Conservation (phyloP, 371 early-diverging fungal genomes). For the Mortierella sp. region DNA sequence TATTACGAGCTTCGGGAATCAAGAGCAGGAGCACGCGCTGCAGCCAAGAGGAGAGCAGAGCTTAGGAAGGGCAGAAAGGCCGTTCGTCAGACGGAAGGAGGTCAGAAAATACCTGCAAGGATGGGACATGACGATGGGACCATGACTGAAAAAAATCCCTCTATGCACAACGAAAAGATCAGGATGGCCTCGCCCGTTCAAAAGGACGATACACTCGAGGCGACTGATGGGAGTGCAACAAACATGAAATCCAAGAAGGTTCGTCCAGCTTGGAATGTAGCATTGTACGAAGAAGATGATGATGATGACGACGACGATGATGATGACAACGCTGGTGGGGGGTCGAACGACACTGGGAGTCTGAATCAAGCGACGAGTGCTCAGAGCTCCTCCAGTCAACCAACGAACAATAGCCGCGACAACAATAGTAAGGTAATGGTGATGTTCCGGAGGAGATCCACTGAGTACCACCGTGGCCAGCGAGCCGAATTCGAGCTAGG, state of each 20-base stretch:
- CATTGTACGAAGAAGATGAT: conserved; percentile 42
- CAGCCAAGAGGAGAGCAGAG: conserved; percentile 24
- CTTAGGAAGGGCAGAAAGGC: conserved; percentile 9
- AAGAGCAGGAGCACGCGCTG: conserved; percentile 25
- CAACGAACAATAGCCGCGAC: not conserved
- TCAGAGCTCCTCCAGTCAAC: conserved; percentile 6
- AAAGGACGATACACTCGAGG: not conserved
- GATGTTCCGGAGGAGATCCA: not conserved
- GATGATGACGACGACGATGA: conserved; percentile 27
- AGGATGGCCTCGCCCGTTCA: not conserved
- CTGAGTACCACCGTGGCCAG: not conserved
- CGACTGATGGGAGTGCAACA: not conserved
- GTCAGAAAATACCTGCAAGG: not conserved
- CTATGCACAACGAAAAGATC: not conserved
- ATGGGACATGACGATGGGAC: not conserved
- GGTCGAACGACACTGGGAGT: conserved; percentile 6
- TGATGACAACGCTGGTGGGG: not conserved
- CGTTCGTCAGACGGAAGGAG: not conserved
- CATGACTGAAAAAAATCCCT: not conserved
- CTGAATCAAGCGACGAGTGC: conserved; percentile 2
- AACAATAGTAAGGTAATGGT: not conserved
- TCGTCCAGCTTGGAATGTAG: conserved; percentile 44
- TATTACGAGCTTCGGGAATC: conserved; percentile 24
- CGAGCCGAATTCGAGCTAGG: not conserved
- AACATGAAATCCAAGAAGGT: conserved; percentile 3